phyloP scores from a whole-genome alignment of 2,329 filamentous ascomycete species.

The Scedosporium aurantiacum region DNA sequence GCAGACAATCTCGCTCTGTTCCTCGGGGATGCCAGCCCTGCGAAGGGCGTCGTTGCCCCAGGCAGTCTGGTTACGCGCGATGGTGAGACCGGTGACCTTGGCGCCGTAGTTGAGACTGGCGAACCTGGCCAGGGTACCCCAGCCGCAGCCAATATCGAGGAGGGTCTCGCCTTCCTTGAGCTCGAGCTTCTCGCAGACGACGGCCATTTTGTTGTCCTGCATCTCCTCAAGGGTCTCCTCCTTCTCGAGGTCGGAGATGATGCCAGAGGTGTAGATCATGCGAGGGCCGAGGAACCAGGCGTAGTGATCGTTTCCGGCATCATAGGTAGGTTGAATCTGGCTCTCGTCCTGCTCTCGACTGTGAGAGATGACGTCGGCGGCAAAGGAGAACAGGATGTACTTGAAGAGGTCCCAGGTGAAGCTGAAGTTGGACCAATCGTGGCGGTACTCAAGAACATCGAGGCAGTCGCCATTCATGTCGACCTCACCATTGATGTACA shows the following conservation, averaged over 20 bases:
- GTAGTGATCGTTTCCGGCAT: slow-evolving; percentile 97
- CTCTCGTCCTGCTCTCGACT: slow-evolving; percentile 92
- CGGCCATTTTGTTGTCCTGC: slow-evolving; percentile 92
- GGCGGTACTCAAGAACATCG: slow-evolving; percentile 83
- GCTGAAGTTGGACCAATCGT: slow-evolving; percentile 93
- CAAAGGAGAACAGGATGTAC: slow-evolving; percentile 78
- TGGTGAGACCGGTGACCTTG: slow-evolving; percentile 77
- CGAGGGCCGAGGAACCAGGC: slow-evolving; percentile 95
- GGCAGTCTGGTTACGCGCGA: slow-evolving; percentile 90
- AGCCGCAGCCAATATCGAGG: slow-evolving; percentile 94
- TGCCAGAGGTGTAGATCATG: slow-evolving; percentile 96
- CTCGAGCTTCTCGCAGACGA: slow-evolving; percentile 92
- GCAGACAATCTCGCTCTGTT: slow-evolving; percentile 86
- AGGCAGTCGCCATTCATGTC: slow-evolving; percentile 91
- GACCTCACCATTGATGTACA: slow-evolving; percentile 92
- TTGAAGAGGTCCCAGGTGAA: slow-evolving; percentile 81
- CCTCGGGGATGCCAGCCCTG: slow-evolving; percentile 69
- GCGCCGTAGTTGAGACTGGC: slow-evolving; percentile 88
- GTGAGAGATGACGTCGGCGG: slow-evolving; percentile 87
- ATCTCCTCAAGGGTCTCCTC: slow-evolving; percentile 91
- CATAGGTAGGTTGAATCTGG: slow-evolving; percentile 95
- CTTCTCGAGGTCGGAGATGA: slow-evolving; percentile 76
- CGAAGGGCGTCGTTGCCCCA: slow-evolving; percentile 91
- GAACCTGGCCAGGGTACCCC: slow-evolving; percentile 91
- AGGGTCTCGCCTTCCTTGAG: slow-evolving; percentile 70